These are phyloP conservation scores for Elsinoe fawcettii DNA, from an alignment of 2,329 filamentous ascomycete species.

Conservation along the genomic window DNA sequence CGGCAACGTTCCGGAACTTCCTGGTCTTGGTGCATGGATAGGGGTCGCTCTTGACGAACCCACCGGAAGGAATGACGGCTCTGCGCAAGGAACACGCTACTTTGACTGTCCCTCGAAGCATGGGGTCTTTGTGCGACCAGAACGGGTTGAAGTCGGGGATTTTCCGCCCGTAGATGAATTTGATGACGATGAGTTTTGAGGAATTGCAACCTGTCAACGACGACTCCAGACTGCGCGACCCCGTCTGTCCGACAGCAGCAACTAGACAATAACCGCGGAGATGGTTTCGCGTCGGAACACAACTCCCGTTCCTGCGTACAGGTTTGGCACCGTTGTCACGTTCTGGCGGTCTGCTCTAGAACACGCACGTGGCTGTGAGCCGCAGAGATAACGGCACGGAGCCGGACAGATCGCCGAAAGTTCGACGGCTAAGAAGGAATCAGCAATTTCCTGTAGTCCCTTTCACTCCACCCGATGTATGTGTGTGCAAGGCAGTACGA, in stretches of 20 bases:
- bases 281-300: background rate
- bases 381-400: background rate
- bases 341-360: background rate
- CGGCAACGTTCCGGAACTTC: conserved; percentile 67
- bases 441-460: background rate
- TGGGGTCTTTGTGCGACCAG: conserved; percentile 71
- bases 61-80: conserved; percentile 75
- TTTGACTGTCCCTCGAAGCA: conserved; percentile 63
- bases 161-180: conserved; percentile 60
- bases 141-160: conserved; percentile 69
- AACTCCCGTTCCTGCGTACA: background rate
- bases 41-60: conserved; percentile 69
- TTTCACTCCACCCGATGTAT: background rate
- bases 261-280: background rate
- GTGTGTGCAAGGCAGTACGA: background rate
- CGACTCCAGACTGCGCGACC: background rate
- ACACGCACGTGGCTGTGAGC: background rate
- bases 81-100: conserved; percentile 57
- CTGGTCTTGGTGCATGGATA: conserved; percentile 56
- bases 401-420: background rate
- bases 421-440: background rate
- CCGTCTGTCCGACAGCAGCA: background rate
- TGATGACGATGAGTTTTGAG: conserved; percentile 62
- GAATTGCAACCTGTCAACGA: background rate
- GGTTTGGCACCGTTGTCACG: background rate